These are phyloP conservation scores for Phytophthora pinifolia DNA, from an alignment of 352 stramenopile species.

Conservation along the genomic window DNA sequence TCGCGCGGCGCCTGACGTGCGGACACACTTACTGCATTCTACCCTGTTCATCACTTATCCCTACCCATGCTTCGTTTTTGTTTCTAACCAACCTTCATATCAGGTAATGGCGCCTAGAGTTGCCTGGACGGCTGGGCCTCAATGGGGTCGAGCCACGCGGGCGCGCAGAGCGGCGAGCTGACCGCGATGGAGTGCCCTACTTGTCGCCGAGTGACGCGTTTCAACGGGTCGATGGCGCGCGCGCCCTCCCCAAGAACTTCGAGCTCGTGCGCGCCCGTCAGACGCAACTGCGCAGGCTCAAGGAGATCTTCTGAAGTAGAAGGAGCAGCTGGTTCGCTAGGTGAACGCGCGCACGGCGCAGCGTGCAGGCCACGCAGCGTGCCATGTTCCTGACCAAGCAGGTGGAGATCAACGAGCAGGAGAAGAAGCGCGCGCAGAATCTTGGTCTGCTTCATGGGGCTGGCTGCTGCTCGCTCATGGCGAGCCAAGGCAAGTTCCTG, in stretches of 20 bases:
- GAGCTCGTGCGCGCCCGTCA: conserved; percentile 83
- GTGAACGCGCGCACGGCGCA: conserved; percentile 70
- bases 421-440: conserved; percentile 72
- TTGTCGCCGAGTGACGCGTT: conserved; percentile 58
- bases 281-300: conserved; percentile 47
- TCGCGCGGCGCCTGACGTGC: conserved; percentile 69
- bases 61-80: neutral
- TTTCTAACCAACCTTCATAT: conserved; percentile 6
- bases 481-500: too few relatives aligned
- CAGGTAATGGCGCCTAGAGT: conserved; percentile 27
- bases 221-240: conserved; percentile 42
- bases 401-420: conserved; percentile 84
- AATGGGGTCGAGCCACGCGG: conserved; percentile 26
- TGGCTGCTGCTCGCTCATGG: too few relatives aligned
- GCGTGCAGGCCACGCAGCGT: conserved; percentile 62
- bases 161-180: conserved; percentile 21
- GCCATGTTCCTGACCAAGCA: conserved; percentile 70
- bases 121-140: conserved; percentile 70
- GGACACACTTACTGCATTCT: conserved; percentile 76
- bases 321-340: conserved; percentile 67
- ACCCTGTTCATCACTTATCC: neutral
- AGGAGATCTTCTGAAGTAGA: conserved; percentile 67
- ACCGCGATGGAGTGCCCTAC: conserved; percentile 70
- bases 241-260: conserved; percentile 83
- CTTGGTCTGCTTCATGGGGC: too few relatives aligned